Conservation (phyloP, 345 rosid genomes). For the Rhizophora apiculata region DNA sequence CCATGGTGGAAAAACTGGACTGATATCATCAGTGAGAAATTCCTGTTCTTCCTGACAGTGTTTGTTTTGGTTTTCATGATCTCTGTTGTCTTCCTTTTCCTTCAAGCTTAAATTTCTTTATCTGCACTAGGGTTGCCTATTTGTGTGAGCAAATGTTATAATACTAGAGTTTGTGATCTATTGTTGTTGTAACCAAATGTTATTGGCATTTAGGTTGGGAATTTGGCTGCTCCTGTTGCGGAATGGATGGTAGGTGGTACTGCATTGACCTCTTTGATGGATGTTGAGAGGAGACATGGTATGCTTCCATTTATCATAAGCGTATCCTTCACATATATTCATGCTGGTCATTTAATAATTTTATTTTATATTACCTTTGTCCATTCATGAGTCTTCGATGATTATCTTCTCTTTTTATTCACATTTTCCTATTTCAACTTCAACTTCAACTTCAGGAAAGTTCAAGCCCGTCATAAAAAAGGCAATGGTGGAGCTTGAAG, state of each 20-base stretch:
- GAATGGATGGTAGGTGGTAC: conserved; percentile 96
- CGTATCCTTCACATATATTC: not conserved
- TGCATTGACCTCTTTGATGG: conserved; percentile 91
- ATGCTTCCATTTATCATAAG: not conserved
- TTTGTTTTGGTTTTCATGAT: not conserved
- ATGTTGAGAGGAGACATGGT: conserved; percentile 99
- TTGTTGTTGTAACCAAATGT: not conserved
- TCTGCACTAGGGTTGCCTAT: not conserved
- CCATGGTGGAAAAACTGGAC: conserved; percentile 82
- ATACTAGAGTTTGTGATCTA: too few species aligned
- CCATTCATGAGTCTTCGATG: too few species aligned
- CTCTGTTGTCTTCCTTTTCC: not conserved
- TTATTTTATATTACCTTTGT: not conserved
- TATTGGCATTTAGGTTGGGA: conserved; percentile 64
- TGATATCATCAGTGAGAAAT: conserved; percentile 74
- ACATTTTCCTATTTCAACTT: not conserved
- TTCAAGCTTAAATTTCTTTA: conserved; percentile 3
- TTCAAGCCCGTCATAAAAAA: conserved; percentile 98
- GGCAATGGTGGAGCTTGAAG: conserved; percentile 99
- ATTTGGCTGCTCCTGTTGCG: conserved; percentile 79
- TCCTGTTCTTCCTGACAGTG: not conserved
- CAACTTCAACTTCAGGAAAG: conserved; percentile 49
- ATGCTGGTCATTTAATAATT: not conserved
- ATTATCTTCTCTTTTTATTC: too few species aligned
- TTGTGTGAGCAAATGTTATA: too few species aligned